Base-by-base conservation (phyloP, 306 rosid species). In the Prunus mira region DNA sequence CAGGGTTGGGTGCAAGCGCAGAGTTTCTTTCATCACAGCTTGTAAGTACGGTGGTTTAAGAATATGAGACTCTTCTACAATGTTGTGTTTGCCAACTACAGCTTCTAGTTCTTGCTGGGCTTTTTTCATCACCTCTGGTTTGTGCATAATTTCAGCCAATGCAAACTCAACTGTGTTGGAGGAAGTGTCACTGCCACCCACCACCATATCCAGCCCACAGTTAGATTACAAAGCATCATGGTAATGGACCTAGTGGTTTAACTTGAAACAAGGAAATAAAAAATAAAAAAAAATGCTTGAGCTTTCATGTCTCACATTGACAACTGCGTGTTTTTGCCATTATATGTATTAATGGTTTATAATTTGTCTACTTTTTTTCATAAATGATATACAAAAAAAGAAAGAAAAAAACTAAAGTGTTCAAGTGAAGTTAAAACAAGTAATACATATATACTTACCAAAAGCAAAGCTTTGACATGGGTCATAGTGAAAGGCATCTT, bases 11-110 rank as follows among this genome's bases (percentile, higher is more conserved):
- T 89, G 96, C 43, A 91, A 67, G 1, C 96, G 83, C 7, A 91
- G 80, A 1, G 90, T 81, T 86, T 91, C 93, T 79, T 93, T 93
- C 89, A 89, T 86, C 24, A 84, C 90, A 5, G 93, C 97, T 38
- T 79, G 78, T 6, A 93, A 82, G 56, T 87, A 93, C 0, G 86
- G 83, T 1, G 91, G 41, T n/a, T 89, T 76, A 0, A 76, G 82
- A 38, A 88, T 75, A 71, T 91, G 88, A 2, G 84, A 88, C 70
- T 93, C 98, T 78, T 91, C 98, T 3, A 91, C 98, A 0, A 78
- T 28, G 58, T 71, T 84, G 8, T 91, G 80, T 79, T 71, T 81
- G 10, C 93, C 93, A 34, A 88, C 81, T 0, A 85, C 81, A 2
- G 0, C 45, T 6, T 69, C 83, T 10, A 93, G 12, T 27, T 93